These are phyloP conservation scores for Trifolium subterraneum DNA, from an alignment of 306 rosid genomes.

Conservation along the genomic window DNA sequence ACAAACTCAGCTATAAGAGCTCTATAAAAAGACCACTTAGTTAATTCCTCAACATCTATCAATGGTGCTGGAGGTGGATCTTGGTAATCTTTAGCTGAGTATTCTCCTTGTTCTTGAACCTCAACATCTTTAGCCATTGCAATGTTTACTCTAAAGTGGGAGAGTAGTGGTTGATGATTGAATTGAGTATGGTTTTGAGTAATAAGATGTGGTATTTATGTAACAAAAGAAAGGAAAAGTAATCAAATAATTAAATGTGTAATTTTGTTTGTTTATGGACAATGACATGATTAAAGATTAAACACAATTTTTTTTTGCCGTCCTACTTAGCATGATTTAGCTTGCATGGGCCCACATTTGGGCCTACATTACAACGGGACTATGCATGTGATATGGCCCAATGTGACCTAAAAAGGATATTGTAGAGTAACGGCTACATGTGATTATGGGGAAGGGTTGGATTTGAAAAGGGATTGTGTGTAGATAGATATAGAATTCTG, in stretches of 20 bases:
- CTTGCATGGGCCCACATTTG: constrained; percentile 69
- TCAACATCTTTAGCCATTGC: constrained; percentile 71
- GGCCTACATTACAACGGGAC: constrained; percentile 52
- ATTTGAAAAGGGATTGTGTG: constrained; percentile 17
- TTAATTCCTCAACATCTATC: constrained; percentile 71
- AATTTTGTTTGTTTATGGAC: constrained; percentile 19
- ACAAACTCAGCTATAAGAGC: constrained; percentile 89
- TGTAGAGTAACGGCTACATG: constrained; percentile 45
- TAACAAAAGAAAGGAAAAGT: constrained; percentile 24
- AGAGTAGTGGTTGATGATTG: constrained; percentile 1
- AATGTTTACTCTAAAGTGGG: not conserved
- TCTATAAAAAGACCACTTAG: constrained; percentile 81
- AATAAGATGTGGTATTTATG: constrained; percentile 59
- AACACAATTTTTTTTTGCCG: constrained; percentile 55
- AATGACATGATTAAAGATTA: constrained; percentile 43
- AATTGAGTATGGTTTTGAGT: constrained; percentile 19
- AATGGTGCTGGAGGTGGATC: constrained; percentile 93
- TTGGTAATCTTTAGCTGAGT: constrained; percentile 75
- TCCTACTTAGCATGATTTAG: constrained; percentile 69
- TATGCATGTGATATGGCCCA: constrained; percentile 34
- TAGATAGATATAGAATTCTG: not conserved
- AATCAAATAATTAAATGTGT: constrained; percentile 36
- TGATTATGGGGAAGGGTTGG: constrained; percentile 24
- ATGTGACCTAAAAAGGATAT: constrained; percentile 24
- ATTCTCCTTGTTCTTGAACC: constrained; percentile 67